Conservation (phyloP, 108 stramenopile species). For the Pseudonitzschia multistriata region DNA sequence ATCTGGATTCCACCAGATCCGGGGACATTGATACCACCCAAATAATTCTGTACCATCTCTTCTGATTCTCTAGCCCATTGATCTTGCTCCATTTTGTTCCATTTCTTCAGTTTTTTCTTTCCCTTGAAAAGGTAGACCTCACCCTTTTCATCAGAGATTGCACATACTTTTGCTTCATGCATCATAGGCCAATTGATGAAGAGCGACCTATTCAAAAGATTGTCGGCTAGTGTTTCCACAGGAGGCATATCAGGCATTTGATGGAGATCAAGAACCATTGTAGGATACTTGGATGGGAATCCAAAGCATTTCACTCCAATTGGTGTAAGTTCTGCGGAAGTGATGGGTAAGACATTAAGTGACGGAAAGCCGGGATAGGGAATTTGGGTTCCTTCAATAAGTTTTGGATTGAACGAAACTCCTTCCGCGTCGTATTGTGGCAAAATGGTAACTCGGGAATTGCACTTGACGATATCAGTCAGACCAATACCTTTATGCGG, state of each 20-base stretch:
- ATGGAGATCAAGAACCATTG: conserved; percentile 75
- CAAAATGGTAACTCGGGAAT: conserved; percentile 64
- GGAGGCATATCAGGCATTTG: conserved; percentile 70
- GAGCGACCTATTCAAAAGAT: conserved; percentile 78
- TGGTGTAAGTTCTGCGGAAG: conserved; percentile 50
- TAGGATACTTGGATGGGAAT: conserved; percentile 84
- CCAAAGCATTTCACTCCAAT: conserved; percentile 88
- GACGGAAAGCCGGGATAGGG: conserved; percentile 93
- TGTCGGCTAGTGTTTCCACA: conserved; percentile 62
- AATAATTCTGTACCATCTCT: conserved; percentile 65
- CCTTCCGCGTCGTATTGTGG: conserved; percentile 58
- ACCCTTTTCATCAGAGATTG: conserved; percentile 69
- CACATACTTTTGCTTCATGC: conserved; percentile 94
- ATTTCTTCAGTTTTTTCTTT: conserved; percentile 48
- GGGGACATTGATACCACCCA: conserved; percentile 68
- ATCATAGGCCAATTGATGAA: conserved; percentile 98
- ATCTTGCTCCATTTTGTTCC: conserved; percentile 47
- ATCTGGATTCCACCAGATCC: conserved; percentile 89
- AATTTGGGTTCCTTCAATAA: conserved; percentile 78
- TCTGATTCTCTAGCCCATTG: conserved; percentile 71
- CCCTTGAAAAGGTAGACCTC: conserved; percentile 62
- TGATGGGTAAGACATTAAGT: conserved; percentile 86
- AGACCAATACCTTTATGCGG: conserved; percentile 82
- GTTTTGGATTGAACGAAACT: conserved; percentile 78
- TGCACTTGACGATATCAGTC: conserved; percentile 74